Evolutionary conservation across 2,329 filamentous ascomycete species (phyloP).

Genomic region (Gnomoniopsis smithogilvyi): DNA sequence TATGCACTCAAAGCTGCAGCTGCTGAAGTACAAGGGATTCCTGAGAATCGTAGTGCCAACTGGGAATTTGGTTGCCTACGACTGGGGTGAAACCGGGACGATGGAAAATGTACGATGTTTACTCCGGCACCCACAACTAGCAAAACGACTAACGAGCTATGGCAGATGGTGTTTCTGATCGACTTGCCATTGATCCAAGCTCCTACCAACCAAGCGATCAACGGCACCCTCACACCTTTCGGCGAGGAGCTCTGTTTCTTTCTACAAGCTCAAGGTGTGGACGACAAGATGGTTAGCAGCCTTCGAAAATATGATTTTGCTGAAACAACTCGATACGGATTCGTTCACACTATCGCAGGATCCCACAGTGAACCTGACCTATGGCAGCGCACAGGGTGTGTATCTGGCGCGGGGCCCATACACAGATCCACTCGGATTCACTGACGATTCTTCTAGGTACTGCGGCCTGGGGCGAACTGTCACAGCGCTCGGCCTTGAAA

Average conservation of each 20-base stretch:
- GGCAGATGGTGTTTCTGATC: constrained; percentile 79
- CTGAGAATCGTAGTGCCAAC: constrained; percentile 81
- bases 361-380: constrained; percentile 43
- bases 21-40: constrained; percentile 73
- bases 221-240: constrained; percentile 48
- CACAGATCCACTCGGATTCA: neutral
- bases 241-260: constrained; percentile 69
- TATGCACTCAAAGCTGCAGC: constrained; percentile 94
- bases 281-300: constrained; percentile 62
- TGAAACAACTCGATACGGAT: constrained; percentile 67
- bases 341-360: constrained; percentile 76
- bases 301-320: constrained; percentile 79
- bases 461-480: constrained; percentile 70
- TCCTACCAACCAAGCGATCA: constrained; percentile 27
- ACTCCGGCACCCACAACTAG: neutral
- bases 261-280: constrained; percentile 62
- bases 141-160: constrained; percentile 17
- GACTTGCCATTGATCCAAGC: constrained; percentile 69
- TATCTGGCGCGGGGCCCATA: neutral
- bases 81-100: constrained; percentile 82
- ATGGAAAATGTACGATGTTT: constrained; percentile 72
- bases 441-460: constrained; percentile 35
- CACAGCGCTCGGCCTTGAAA: constrained; percentile 57
- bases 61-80: constrained; percentile 79
- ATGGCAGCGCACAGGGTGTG: constrained; percentile 39